A percentile compares a stretch with the other conserved stretches of the same genome.
Conservation (phyloP, 2,329 filamentous ascomycete species). For the Alternaria viburni region DNA sequence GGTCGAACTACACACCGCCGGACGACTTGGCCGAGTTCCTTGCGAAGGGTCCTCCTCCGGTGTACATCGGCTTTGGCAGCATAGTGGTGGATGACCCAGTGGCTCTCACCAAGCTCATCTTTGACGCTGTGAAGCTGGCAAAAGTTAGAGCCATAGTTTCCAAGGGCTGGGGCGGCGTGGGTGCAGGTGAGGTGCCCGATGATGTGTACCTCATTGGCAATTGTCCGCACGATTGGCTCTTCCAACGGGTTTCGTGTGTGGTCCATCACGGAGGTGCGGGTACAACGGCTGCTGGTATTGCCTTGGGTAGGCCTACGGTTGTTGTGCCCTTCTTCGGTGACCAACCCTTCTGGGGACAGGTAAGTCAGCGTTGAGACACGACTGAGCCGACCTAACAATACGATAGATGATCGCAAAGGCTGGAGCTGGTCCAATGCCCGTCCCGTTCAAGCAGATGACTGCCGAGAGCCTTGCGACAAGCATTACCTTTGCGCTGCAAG, state of each 20-base stretch:
- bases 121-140: conserved; percentile 53
- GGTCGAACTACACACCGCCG: conserved; percentile 50
- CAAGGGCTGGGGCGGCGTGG: conserved; percentile 59
- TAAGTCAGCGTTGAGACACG: neutral
- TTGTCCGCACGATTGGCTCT: conserved; percentile 63
- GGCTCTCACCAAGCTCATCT: conserved; percentile 53
- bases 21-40: conserved; percentile 54
- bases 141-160: conserved; percentile 59
- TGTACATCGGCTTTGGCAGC: conserved; percentile 65
- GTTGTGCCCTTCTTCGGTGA: conserved; percentile 66
- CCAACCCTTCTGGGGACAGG: conserved; percentile 61
- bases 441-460: conserved; percentile 56
- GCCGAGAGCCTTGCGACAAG: conserved; percentile 53
- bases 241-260: conserved; percentile 61
- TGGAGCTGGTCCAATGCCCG: conserved; percentile 57
- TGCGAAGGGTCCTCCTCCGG: conserved; percentile 55
- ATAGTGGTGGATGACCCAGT: conserved; percentile 62
- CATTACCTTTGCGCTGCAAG: conserved; percentile 54
- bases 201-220: conserved; percentile 61
- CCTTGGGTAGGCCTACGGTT: conserved; percentile 58
- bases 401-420: conserved; percentile 56
- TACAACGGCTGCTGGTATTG: conserved; percentile 63
- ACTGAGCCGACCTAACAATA: neutral
- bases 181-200: conserved; percentile 41
- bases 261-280: conserved; percentile 67